Percentiles rank a stretch among this genome's conserved stretches.
Conservation (phyloP, 306 rosid genomes). For the Cotoneaster glaucophyllus region DNA sequence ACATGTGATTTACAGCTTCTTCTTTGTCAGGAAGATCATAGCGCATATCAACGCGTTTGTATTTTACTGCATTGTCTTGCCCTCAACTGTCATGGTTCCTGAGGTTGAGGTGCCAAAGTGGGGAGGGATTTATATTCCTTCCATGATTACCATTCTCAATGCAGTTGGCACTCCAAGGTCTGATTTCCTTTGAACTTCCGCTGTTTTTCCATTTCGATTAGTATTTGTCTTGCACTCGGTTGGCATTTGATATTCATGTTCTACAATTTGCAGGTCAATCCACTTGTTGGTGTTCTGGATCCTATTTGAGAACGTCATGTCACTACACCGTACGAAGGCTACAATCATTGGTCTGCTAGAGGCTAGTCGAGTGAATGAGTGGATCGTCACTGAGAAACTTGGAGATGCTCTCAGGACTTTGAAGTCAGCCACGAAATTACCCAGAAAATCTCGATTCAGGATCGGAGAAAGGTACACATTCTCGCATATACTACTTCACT, state of each 20-base stretch:
- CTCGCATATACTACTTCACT: neutral
- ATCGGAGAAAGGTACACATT: conserved; percentile 63
- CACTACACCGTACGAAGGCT: conserved; percentile 80
- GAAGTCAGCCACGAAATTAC: conserved; percentile 34
- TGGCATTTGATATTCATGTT: neutral
- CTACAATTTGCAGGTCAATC: conserved; percentile 47
- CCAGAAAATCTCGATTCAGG: conserved; percentile 40
- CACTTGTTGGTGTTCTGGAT: conserved; percentile 75
- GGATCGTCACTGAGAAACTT: conserved; percentile 86
- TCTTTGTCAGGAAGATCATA: conserved; percentile 71
- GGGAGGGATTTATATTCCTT: conserved; percentile 81
- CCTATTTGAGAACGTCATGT: conserved; percentile 83
- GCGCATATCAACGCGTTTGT: conserved; percentile 73
- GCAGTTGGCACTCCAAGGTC: conserved; percentile 87
- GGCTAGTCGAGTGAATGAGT: conserved; percentile 65
- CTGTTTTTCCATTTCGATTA: neutral
- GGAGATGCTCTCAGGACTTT: conserved; percentile 58
- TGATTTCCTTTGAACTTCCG: neutral
- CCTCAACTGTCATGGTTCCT: conserved; percentile 76
- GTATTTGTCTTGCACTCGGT: neutral
- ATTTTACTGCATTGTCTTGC: conserved; percentile 69
- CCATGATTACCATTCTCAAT: conserved; percentile 65
- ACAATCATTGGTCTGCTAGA: conserved; percentile 75
- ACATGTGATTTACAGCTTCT: conserved; percentile 83
- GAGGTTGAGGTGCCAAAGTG: conserved; percentile 79